These are phyloP conservation scores for Prorocentrum cordatum DNA, from an alignment of 169 alveolate species.

Conservation along the genomic window DNA sequence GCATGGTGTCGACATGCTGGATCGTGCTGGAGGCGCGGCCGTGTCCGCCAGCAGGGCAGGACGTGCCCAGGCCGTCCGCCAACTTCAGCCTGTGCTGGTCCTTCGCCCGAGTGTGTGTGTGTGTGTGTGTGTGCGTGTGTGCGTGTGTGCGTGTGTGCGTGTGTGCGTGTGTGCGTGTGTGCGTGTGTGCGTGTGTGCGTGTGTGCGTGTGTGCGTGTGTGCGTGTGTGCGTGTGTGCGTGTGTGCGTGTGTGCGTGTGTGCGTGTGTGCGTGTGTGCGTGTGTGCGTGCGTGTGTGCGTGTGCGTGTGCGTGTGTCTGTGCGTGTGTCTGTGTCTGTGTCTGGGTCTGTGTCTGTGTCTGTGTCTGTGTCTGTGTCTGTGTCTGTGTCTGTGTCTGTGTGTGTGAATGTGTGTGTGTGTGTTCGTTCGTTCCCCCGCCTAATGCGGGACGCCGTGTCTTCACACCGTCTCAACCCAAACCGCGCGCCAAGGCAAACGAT, in stretches of 20 bases:
- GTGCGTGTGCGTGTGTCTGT: not conserved
- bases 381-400: not conserved
- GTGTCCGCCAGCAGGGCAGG: no score
- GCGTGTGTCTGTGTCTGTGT: not conserved
- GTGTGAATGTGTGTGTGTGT: not conserved
- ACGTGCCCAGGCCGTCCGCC: no score
- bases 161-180: constrained; percentile 8
- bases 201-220: not conserved
- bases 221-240: not conserved
- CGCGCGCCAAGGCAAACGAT: no score
- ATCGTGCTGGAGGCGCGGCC: no score
- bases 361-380: not conserved
- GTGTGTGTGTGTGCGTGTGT: not conserved
- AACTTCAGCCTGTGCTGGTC: no score
- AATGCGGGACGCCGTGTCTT: no score
- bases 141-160: constrained; percentile 9
- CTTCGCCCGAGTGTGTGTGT: not conserved
- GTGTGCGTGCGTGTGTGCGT: not conserved
- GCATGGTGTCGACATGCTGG: no score
- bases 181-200: constrained; percentile 10
- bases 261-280: constrained; percentile 11
- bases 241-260: not conserved
- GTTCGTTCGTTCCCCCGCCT: no score
- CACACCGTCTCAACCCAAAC: no score
- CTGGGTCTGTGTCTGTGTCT: not conserved